Percentiles rank a stretch among this genome's conserved stretches.
phyloP scores from a whole-genome alignment of 306 rosid species.

The cucumber (Cucumis sativus) region DNA sequence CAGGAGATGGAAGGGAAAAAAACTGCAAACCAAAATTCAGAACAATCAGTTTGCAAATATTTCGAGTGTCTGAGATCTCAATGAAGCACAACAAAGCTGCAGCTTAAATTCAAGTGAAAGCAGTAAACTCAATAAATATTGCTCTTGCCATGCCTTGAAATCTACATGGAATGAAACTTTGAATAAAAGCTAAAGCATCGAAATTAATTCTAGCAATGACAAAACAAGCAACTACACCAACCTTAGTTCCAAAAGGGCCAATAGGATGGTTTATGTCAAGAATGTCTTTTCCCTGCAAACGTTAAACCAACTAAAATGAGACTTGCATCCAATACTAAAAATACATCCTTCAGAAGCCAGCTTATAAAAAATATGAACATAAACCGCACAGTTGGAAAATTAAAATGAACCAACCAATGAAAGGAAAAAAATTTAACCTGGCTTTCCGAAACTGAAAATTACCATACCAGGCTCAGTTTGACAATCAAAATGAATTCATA shows the following conservation, averaged over 20 bases:
- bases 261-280: conserved; percentile 32
- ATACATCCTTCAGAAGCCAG: background rate
- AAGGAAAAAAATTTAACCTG: background rate
- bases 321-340: background rate
- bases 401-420: background rate
- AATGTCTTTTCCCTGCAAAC: conserved; percentile 27
- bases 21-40: background rate
- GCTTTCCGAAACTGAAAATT: background rate
- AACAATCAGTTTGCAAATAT: background rate
- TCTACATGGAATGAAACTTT: background rate
- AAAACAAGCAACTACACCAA: conserved; percentile 2
- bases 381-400: background rate
- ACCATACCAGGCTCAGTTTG: background rate
- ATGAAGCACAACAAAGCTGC: background rate
- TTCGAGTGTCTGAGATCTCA: background rate
- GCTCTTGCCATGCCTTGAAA: background rate
- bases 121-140: background rate
- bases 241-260: conserved; percentile 39
- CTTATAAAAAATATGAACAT: background rate
- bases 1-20: background rate
- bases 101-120: background rate
- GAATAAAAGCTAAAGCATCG: background rate
- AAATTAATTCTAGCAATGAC: background rate
- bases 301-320: background rate
- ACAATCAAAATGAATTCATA: background rate